Base-by-base conservation (phyloP, 148 eudicot species). In the Mesembryanthemum crystallinum region DNA sequence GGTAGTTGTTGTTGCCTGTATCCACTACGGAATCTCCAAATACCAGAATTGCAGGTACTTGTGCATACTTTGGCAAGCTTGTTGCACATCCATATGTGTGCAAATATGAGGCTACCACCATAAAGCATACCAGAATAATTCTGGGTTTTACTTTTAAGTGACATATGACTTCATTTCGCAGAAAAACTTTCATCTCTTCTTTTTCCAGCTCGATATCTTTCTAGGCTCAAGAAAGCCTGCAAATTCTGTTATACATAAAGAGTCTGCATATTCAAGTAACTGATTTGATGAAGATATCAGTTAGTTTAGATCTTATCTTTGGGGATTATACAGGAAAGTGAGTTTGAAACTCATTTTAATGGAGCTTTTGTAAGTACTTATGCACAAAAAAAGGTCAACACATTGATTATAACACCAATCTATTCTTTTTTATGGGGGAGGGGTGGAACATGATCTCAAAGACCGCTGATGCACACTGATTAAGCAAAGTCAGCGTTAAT, bases 11-110 rank as follows among this genome's bases (percentile, higher is more conserved):
- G 30, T 59, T 59, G 5, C 64, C 64, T 24, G 64, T 7, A 9
- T 59, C 64, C 7, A 59, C 64, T 23, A 59, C 21, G 3, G 64
- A 24, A 23, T 59, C 64, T 24, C 64, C 64, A 59, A 59, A 59
- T 13, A 90, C 84, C 21, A 90, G 8, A 14, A 92, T 84, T 29
- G 96, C 93, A 3, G 98, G 96, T 2, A 72, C 71, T 12, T 58
- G 72, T 29, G 17, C 78, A 15, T 71, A 45, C 5, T 66, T 43
- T 10, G 51, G 51, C 58, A 75, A 55, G 1, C 11, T 33, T 64
- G 71, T 51, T 15, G 76, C 64, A 37, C 54, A 6, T 47, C 35
- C 76, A 72, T 23, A n/a, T 21, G 59, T 74, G 5, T 55, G 65
- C 8, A 78, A 14, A 42, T 23, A 33, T 37, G 51, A 67, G 21